Base-by-base conservation (phyloP, 352 stramenopile species). In the Globisporangium mamillatum region DNA sequence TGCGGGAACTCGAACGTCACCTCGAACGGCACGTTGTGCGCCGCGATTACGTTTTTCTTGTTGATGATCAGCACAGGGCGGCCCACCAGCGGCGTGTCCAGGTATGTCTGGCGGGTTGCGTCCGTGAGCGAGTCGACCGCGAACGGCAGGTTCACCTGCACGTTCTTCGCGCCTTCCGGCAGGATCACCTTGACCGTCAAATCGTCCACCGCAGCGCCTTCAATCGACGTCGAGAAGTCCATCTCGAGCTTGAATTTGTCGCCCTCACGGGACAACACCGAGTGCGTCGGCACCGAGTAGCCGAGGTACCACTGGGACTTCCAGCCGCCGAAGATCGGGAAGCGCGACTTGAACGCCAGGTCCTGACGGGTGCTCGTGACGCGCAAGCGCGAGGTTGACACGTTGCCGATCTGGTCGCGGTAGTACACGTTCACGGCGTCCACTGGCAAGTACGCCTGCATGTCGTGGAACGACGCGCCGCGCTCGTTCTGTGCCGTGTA, bases 351-450 rank as follows among this genome's bases (percentile, higher is more conserved):
- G 64, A 97, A 89, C 64, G 91, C 75, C 54, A 97, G 74, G 50
- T 95, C 82, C 67, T 86, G 80, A 50, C 84, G 70, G 48, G 81
- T 76, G 24, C 69, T 66, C 58, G 78, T 84, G 32, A 53, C 70
- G 50, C 82, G 86, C 54, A 96, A 67, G 14, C 78, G 79, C 44
- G 90, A 97, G 5, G 88, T 96, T 48, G 89, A 95, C 61, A 97
- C 85, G 70, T 97, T 97, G 50, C 90, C 90, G 60, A 97, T 97
- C 75, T 95, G 84, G 77, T 97, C 90, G 66, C 90, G 88, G 74
- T 97, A 97, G 79, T 97, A 97, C 55, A 97, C 84, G 67, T 94
- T 94, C 9, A 92, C 80, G 25, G 88, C 87, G 56, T 96, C 77
- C 44, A 80, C 82, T 4, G 90, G 90, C 58, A 97, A 68, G 41